Percentiles rank a stretch among this genome's conserved stretches.
Conservation (phyloP, 2,329 filamentous ascomycete species). For the Neophaeococcomyces mojaviensis region DNA sequence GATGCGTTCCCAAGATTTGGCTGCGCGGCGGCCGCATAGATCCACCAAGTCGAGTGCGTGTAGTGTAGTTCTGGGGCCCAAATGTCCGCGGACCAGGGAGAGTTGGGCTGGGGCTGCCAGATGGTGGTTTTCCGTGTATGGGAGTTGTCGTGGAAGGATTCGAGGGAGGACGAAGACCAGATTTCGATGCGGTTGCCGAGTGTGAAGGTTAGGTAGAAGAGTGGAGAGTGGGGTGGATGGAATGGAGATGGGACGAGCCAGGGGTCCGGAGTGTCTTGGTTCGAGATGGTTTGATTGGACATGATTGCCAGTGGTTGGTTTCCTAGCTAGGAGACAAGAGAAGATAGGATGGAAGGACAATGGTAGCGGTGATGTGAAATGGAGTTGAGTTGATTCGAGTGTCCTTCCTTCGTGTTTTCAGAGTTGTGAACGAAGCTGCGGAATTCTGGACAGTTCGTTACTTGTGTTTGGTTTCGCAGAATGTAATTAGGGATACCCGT, state of each 20-base stretch:
- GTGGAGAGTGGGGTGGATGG: conserved; percentile 11
- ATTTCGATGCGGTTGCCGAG: conserved; percentile 31
- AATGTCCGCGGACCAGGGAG: conserved; percentile 38
- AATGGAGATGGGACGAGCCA: conserved; percentile 25
- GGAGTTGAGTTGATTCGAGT: no score
- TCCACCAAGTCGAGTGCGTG: conserved; percentile 46
- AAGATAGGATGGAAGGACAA: no score
- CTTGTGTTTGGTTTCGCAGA: no score
- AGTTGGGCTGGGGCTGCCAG: conserved; percentile 35
- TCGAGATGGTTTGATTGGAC: conserved; percentile 26
- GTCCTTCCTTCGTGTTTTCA: no score
- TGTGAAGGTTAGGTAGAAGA: conserved; percentile 29
- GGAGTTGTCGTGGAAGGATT: conserved; percentile 13
- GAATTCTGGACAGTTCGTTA: no score
- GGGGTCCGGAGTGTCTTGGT: conserved; percentile 28
- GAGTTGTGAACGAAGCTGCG: no score
- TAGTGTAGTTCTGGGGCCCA: conserved; percentile 52
- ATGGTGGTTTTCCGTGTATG: conserved; percentile 19
- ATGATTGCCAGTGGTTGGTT: conserved; percentile 15
- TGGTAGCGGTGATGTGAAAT: no score
- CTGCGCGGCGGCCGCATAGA: conserved; percentile 35
- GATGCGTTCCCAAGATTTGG: conserved; percentile 17
- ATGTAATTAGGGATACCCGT: no score
- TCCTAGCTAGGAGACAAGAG: not conserved
- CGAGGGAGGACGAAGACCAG: conserved; percentile 27